These are phyloP conservation scores for Cryomyces minteri DNA, from an alignment of 495 filamentous ascomycete species.

Conservation along the genomic window DNA sequence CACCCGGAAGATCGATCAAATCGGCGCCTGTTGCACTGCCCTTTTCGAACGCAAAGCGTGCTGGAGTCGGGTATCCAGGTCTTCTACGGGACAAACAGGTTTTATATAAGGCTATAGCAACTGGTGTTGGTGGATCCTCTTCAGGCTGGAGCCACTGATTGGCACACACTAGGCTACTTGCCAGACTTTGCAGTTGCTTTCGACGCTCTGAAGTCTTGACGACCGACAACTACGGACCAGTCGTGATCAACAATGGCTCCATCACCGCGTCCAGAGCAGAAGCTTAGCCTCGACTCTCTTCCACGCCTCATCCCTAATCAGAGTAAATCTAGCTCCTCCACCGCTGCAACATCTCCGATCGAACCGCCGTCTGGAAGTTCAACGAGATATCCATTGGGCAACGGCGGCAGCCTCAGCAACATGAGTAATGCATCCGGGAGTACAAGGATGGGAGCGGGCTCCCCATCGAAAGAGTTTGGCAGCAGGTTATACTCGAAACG, in stretches of 20 bases:
- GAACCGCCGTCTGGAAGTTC: constrained; percentile 53
- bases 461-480: constrained; percentile 84
- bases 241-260: constrained; percentile 86
- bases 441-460: constrained; percentile 78
- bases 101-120: no score
- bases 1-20: no score
- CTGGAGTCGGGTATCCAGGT: no score
- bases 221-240: constrained; percentile 11
- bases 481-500: constrained; percentile 75
- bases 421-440: constrained; percentile 51
- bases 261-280: constrained; percentile 42
- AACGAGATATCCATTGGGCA: constrained; percentile 57
- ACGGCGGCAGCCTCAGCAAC: constrained; percentile 41
- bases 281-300: constrained; percentile 58
- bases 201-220: constrained; percentile 12
- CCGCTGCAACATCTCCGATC: constrained; percentile 69
- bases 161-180: no score
- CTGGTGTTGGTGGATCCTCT: no score
- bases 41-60: no score
- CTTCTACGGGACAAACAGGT: no score
- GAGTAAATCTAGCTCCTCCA: constrained; percentile 69
- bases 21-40: no score
- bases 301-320: constrained; percentile 39
- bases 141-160: no score
- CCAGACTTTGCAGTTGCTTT: no score